phyloP scores from a whole-genome alignment of 139 green algal genomes.

The Micromonas pusilla region DNA sequence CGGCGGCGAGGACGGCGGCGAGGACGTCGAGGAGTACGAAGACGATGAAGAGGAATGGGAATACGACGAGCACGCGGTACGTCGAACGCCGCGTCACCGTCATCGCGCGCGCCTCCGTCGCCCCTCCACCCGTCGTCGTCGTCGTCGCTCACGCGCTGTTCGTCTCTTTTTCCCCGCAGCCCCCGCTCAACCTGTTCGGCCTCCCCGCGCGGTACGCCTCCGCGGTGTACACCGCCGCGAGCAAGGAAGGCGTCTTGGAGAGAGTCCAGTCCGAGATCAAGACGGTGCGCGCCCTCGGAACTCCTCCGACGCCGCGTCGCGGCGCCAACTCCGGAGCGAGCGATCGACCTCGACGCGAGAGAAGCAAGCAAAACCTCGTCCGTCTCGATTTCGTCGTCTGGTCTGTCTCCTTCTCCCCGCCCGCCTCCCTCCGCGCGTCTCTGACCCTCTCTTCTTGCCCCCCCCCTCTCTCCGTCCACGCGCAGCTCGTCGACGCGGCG shows the following conservation, averaged over 20 bases:
- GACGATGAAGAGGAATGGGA: too few species aligned
- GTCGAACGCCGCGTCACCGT: not conserved
- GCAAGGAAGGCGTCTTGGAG: constrained; percentile 10
- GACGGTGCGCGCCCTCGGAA: not conserved
- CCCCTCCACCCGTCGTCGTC: not conserved
- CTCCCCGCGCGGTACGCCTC: constrained; percentile 25
- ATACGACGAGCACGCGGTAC: not conserved
- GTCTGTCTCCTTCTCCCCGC: too few species aligned
- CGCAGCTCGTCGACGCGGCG: constrained; percentile 5
- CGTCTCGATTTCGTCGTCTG: too few species aligned
- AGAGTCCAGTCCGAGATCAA: constrained; percentile 20
- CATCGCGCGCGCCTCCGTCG: too few species aligned
- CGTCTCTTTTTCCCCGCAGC: not conserved
- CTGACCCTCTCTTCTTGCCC: too few species aligned
- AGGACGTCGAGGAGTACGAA: too few species aligned
- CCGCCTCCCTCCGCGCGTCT: too few species aligned
- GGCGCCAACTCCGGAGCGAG: not conserved
- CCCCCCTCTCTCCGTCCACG: not conserved
- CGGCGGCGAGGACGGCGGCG: too few species aligned
- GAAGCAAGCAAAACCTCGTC: too few species aligned
- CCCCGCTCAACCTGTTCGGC: constrained; percentile 26
- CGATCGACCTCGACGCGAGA: too few species aligned
- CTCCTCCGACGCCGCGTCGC: not conserved
- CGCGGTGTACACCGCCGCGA: constrained; percentile 27
- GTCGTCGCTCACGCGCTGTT: not conserved